Base-by-base conservation (phyloP, 1,284 basidiomycete species). In the Naganishia sp. region DNA sequence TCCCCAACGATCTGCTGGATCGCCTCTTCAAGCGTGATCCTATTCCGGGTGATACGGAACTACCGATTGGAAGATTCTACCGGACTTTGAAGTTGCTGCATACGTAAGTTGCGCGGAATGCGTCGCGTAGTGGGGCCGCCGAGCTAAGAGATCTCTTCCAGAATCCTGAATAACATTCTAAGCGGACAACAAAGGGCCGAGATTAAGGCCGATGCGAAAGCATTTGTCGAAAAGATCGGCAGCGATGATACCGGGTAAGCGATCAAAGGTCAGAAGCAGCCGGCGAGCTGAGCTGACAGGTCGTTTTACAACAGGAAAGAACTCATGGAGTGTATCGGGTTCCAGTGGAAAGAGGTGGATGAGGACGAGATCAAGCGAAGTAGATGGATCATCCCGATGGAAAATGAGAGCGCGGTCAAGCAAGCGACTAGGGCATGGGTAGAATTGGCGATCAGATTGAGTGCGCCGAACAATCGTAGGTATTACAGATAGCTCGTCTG, bases 201-300 rank as follows among this genome's bases (percentile, higher is more conserved):
- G 16, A 49, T 61, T 21, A 61, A 61, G 36, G 57, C 57, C 15
- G 57, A 61, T 42, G 57, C 48, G 18, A 61, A 61, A 44, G 23
- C 16, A 33, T 61, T 61, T 18, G 15, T 61, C 4, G 57, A 61
- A 0, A 61, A 61, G 57, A 61, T 61, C 46, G 57, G 57, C 3
- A 49, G 42, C 18, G 57, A 61, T 49, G 48, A 50, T 33, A 49
- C 52, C 18, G 57, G 57, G 57, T 61, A 28, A 21, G 57, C 50
- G 16, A n/a, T 18, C 48, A 21, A 13, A 39, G 4, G 36, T 6
- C 9, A 4, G 33, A 7, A 21, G n/a, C 28, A 16, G 49, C 36
- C 10, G 15, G 33, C 2, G 13, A 18, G 23, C 10, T 15, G 36
- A 6, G 31, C 57, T 50, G 13, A 61, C n/a, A 50, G 7, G 33